Base-by-base conservation (phyloP, 164 flowering plant genomes). In the Macadamia tetraphylla region DNA sequence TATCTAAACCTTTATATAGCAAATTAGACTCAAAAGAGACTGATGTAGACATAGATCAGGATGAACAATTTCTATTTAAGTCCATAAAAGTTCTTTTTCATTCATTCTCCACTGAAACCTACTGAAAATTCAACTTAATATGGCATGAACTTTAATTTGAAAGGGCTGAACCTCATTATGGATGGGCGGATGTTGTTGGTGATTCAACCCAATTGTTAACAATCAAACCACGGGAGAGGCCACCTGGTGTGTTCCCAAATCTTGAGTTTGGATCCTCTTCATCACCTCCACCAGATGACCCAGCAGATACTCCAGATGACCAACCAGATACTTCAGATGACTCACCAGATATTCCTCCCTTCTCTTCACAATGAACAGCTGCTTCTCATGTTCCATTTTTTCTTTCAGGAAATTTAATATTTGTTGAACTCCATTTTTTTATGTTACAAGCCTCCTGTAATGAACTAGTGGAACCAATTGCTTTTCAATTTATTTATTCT, bases 171-270 rank as follows among this genome's bases (percentile, higher is more conserved):
- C 98, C 98, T 70, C 98, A 94, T 76, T 94, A 94, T 63, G 98
- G 98, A 73, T 94, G 98, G 98, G 98, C 98, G 1, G 98, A 94
- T 65, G 97, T 91, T 8, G 94, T 94, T 51, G 98, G 97, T 2
- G 86, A 94, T 80, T 94, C 98, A n/a, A 85, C 73, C 66, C 98
- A 91, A 74, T 76, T 94, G 77, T 82, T 94, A 18, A 88, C 90
- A 3, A 94, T 94, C 68, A 40, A 88, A 71, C 92, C 96, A 32
- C 82, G 77, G 35, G 94, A 89, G 53, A 87, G 86, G 74, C 96
- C 97, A 6, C 96, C 94, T 46, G 98, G 96, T 35, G 85, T 88
- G 57, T 94, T 63, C 70, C 98, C 91, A 32, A 77, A 72, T 75
- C 73, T 90, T 14, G 95, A 88, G 60, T 87, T 86, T 70, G 83